phyloP scores from a whole-genome alignment of 2,329 filamentous ascomycete genomes.

The Calonectria hawksworthii region DNA sequence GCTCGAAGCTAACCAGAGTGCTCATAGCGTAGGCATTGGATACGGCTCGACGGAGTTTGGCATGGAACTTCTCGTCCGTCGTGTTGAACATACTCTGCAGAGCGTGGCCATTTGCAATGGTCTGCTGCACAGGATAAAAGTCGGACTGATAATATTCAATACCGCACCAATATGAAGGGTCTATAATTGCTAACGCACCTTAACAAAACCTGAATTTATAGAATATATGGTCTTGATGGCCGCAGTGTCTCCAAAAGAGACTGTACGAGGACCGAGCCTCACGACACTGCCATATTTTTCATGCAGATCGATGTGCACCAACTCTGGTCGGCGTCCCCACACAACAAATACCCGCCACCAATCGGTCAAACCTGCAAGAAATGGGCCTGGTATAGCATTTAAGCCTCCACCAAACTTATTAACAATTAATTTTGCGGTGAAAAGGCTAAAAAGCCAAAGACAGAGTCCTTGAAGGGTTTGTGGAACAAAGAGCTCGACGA shows the following conservation, averaged over 20 bases:
- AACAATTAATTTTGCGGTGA: not conserved
- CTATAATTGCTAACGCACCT: not conserved
- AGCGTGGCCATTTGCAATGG: slow-evolving; percentile 14
- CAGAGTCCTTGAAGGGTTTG: not conserved
- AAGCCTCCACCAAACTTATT: slow-evolving; percentile 29
- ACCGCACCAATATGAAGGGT: too few species aligned
- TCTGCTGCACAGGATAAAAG: slow-evolving; percentile 28
- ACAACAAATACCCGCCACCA: slow-evolving; percentile 31
- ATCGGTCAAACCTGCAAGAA: slow-evolving; percentile 19
- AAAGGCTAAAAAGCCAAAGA: not conserved
- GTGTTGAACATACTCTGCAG: slow-evolving; percentile 27
- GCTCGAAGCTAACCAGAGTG: slow-evolving; percentile 25
- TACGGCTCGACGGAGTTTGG: slow-evolving; percentile 22
- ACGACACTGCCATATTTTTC: slow-evolving; percentile 23
- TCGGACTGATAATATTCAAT: not conserved
- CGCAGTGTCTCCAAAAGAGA: slow-evolving; percentile 20
- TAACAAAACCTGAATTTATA: slow-evolving; percentile 22
- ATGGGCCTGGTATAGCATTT: slow-evolving; percentile 15
- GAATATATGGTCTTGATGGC: slow-evolving; percentile 29
- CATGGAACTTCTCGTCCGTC: slow-evolving; percentile 20
- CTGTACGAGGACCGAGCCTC: slow-evolving; percentile 20
- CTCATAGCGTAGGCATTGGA: slow-evolving; percentile 29
- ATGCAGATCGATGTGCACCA: slow-evolving; percentile 31
- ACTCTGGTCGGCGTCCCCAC: slow-evolving; percentile 24
- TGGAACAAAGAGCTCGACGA: slow-evolving; percentile 8